A percentile compares a stretch with the other conserved stretches of the same genome.
These are phyloP conservation scores for Kregervanrija delftensis DNA, from an alignment of 805 yeast species.

Conservation along the genomic window DNA sequence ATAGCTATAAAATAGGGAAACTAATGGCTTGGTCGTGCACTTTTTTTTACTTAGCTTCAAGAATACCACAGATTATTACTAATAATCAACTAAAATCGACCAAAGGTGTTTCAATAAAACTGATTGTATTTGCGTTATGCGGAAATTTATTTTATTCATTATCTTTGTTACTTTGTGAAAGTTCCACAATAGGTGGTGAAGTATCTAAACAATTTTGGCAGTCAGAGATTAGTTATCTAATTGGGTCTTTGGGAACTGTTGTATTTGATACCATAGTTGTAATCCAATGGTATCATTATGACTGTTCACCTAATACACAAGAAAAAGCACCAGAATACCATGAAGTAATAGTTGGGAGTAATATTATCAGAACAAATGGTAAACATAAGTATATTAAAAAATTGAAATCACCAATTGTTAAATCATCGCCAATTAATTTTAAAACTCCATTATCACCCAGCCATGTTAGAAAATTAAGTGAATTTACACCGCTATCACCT, in stretches of 20 bases:
- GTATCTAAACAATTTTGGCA: conserved; percentile 33
- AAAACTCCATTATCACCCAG: conserved; percentile 23
- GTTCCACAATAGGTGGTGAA: conserved; percentile 30
- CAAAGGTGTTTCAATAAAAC: conserved; percentile 42
- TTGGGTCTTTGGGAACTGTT: conserved; percentile 49
- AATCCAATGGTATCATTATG: conserved; percentile 35
- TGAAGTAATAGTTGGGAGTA: conserved; percentile 2
- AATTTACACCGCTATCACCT: conserved; percentile 30
- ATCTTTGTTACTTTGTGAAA: conserved; percentile 39
- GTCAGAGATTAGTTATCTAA: conserved; percentile 32
- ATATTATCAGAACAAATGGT: background rate
- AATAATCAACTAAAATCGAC: conserved; percentile 41
- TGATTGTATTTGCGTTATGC: conserved; percentile 41
- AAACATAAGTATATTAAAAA: background rate
- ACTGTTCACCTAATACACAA: conserved; percentile 6
- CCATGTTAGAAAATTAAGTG: conserved; percentile 26
- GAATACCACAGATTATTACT: conserved; percentile 46
- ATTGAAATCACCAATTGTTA: conserved; percentile 2
- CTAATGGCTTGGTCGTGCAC: conserved; percentile 48
- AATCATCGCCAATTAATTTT: conserved; percentile 16
- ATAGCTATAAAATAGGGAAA: conserved; percentile 18
- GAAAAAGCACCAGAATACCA: background rate
- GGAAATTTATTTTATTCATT: conserved; percentile 46
- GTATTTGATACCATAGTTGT: conserved; percentile 39
- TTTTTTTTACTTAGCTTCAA: conserved; percentile 38